These are phyloP conservation scores for Sugiyamaella neomexicana DNA, from an alignment of 1,139 yeast genomes.

Conservation along the genomic window DNA sequence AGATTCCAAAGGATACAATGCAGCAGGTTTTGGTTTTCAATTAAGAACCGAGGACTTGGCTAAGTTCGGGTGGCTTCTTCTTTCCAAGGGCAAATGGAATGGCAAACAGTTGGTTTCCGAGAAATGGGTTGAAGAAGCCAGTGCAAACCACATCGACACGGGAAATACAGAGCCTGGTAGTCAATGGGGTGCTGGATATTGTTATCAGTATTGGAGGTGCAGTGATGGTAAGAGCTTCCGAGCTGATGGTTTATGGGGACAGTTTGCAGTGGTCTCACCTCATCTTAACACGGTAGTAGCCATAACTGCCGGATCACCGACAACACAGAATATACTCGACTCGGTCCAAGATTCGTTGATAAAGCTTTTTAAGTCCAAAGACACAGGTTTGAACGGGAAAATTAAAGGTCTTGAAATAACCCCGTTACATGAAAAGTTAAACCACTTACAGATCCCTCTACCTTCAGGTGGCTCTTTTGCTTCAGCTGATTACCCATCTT, in stretches of 20 bases:
- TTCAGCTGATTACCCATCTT: background rate
- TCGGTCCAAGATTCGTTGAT: conserved; percentile 6
- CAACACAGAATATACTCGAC: conserved; percentile 13
- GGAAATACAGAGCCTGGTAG: background rate
- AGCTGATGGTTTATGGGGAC: conserved; percentile 25
- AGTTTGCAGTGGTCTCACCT: conserved; percentile 22
- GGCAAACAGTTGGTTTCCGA: conserved; percentile 23
- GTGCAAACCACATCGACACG: conserved; percentile 19
- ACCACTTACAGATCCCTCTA: conserved; percentile 1
- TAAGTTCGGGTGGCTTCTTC: conserved; percentile 21
- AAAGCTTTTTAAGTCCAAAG: background rate
- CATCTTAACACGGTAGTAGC: conserved; percentile 21
- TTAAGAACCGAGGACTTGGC: conserved; percentile 21
- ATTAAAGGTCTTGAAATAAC: background rate
- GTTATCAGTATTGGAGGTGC: conserved; percentile 24
- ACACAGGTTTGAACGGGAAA: background rate
- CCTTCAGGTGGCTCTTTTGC: conserved; percentile 5
- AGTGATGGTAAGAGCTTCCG: conserved; percentile 19
- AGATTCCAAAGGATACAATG: conserved; percentile 17
- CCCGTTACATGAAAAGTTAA: conserved; percentile 4
- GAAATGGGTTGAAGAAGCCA: conserved; percentile 19
- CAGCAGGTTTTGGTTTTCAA: conserved; percentile 25
- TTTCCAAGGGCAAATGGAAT: conserved; percentile 22
- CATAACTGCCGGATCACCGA: conserved; percentile 18
- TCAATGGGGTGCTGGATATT: conserved; percentile 22